phyloP scores from a whole-genome alignment of 805 yeast genomes.

The Candida xyloterini region DNA sequence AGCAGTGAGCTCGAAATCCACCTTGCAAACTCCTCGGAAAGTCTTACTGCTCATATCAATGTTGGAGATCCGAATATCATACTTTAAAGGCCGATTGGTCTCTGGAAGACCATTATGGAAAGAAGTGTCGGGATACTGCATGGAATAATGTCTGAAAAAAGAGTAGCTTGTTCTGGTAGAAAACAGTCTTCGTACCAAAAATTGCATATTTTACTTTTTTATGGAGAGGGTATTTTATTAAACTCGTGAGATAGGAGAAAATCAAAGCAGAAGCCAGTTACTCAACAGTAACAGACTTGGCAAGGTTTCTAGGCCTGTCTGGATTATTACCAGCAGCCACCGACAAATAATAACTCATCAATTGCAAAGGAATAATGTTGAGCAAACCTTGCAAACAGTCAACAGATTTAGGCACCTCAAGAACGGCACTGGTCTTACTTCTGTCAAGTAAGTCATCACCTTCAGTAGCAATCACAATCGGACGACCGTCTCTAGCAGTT shows the following conservation, averaged over 20 bases:
- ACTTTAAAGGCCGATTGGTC: slow-evolving; percentile 69
- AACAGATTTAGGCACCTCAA: slow-evolving; percentile 92
- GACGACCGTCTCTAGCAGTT: slow-evolving; percentile 95
- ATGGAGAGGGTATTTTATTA: slow-evolving; percentile 11
- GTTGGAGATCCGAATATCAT: slow-evolving; percentile 57
- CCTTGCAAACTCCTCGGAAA: slow-evolving; percentile 46
- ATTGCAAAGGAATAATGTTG: slow-evolving; percentile 90
- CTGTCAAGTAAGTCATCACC: slow-evolving; percentile 64
- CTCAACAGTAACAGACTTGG: slow-evolving; percentile 97
- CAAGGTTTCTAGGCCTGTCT: slow-evolving; percentile 98
- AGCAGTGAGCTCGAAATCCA: slow-evolving; percentile 44
- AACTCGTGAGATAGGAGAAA: background rate
- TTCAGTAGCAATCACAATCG: slow-evolving; percentile 84
- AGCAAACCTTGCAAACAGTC: slow-evolving; percentile 97
- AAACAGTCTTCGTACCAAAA: slow-evolving; percentile 2
- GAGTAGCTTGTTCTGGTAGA: background rate
- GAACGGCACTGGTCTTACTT: slow-evolving; percentile 59
- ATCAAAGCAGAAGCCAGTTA: slow-evolving; percentile 32
- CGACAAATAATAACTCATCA: slow-evolving; percentile 96
- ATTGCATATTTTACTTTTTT: slow-evolving; percentile 6
- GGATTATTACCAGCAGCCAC: slow-evolving; percentile 93
- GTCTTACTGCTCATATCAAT: slow-evolving; percentile 50
- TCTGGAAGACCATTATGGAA: slow-evolving; percentile 43
- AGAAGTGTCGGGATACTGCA: slow-evolving; percentile 35
- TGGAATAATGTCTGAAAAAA: background rate